phyloP scores from a whole-genome alignment of 2,329 filamentous ascomycete genomes.

The Trichoderma pleuroti region DNA sequence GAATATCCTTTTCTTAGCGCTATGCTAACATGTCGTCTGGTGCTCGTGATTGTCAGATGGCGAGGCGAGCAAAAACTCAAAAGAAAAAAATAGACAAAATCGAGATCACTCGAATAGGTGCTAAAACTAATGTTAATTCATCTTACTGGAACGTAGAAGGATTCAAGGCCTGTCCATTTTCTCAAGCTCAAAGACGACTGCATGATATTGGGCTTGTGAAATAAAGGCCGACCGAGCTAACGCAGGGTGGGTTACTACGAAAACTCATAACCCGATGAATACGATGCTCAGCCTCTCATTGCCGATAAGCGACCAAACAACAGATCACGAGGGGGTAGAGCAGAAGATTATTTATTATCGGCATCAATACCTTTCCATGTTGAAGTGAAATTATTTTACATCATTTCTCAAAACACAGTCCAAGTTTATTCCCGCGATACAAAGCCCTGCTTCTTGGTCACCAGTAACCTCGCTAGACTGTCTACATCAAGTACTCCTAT shows the following conservation, averaged over 20 bases:
- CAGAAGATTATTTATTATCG: background rate
- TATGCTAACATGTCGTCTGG: background rate
- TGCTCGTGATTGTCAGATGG: background rate
- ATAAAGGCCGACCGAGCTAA: background rate
- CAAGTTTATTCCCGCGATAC: background rate
- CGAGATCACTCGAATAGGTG: background rate
- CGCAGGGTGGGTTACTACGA: background rate
- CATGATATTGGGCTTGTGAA: background rate
- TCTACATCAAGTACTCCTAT: background rate
- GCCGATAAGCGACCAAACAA: background rate
- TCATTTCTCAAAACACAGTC: background rate
- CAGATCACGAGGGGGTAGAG: background rate
- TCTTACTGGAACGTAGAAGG: background rate
- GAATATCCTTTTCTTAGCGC: background rate
- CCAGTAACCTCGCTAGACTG: background rate
- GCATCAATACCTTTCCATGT: background rate
- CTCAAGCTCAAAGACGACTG: background rate
- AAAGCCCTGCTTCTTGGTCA: fast-evolving
- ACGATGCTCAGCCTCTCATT: background rate
- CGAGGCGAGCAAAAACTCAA: fast-evolving
- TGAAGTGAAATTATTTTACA: background rate
- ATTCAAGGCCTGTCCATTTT: background rate
- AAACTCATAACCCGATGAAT: background rate
- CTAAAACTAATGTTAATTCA: background rate
- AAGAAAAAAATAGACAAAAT: background rate